Evolutionary conservation across 164 flowering plant species (phyloP), one percentile per base, ranked within the genome.

Genomic region (Aristolochia californica): DNA sequence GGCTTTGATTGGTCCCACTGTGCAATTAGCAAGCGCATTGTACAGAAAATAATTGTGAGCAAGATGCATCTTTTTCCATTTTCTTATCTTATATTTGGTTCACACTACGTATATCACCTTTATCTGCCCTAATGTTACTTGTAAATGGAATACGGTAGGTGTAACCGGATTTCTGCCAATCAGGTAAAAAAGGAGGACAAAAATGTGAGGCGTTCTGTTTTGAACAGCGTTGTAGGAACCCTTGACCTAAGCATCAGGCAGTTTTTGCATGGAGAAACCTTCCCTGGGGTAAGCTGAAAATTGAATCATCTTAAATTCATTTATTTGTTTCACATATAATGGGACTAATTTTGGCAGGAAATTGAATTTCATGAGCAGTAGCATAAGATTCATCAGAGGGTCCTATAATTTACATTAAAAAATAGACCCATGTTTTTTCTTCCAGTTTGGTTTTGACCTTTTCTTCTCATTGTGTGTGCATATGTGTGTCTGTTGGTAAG

Each of bases 181-280:
- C 73, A 80, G 88, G 78, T 79, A 30, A 83, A 80, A 57, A 80
- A 77, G 72, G 83, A 79, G 55, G 88, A 78, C 15, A 73, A 66
- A 66, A 78, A 77, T 69, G 68, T 72, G 5, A 71, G 77, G 58
- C 78, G 88, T 48, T 78, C 82, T 12, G 82, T 78, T 43, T 62
- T 80, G 51, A 80, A 75, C 62, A 83, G 88, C 48, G 74, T 83
- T 26, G 79, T 77, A 24, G 88, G 88, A 50, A 80, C 88, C 34
- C 74, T 83, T 57, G 88, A 83, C 55, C 56, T 83, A 17, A 80
- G 82, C 63, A 66, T 83, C 52, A 75, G 83, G 34, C 83, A 77
- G 55, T 83, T 75, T 66, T 45, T 74, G 57, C 79, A 62, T 49
- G 88, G 88, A 18, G 88, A 83, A 78, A 79, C 79, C 54, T 75